Evolutionary conservation across 2,329 filamentous ascomycete genomes (phyloP).

Genomic region (Cordyceps militaris): DNA sequence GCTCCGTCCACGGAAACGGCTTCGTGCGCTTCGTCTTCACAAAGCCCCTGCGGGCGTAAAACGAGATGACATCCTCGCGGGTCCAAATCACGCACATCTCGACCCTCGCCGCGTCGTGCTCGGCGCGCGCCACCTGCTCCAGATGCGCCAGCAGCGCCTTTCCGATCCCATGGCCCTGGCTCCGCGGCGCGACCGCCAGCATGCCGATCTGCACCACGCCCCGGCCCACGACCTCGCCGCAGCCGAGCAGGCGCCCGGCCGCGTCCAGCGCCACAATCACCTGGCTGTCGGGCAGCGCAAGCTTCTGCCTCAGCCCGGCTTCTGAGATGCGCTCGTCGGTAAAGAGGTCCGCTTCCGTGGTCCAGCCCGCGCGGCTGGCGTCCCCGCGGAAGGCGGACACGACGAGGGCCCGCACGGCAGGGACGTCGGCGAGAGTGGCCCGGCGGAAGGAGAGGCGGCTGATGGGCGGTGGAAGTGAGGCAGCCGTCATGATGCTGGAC

Average conservation of each 20-base stretch:
- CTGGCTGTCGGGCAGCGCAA: constrained; percentile 27
- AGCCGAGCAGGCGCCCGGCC: constrained; percentile 26
- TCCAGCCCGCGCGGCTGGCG: constrained; percentile 35
- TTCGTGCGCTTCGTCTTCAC: constrained; percentile 28
- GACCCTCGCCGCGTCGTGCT: constrained; percentile 27
- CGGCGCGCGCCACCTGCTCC: constrained; percentile 21
- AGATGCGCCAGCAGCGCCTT: constrained; percentile 30
- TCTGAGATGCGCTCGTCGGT: constrained; percentile 36
- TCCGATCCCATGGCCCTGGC: constrained; percentile 38
- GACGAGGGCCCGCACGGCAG: constrained; percentile 31
- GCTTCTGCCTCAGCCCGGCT: constrained; percentile 30
- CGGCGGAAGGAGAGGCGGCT: constrained; percentile 22
- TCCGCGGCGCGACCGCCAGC: constrained; percentile 37
- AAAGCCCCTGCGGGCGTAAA: constrained; percentile 40
- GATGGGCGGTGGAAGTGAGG: not conserved
- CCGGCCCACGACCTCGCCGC: constrained; percentile 33
- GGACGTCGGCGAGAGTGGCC: constrained; percentile 27
- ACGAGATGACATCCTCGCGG: constrained; percentile 36
- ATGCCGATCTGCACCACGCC: constrained; percentile 37
- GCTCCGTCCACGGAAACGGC: constrained; percentile 34
- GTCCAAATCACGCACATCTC: constrained; percentile 39
- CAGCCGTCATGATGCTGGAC: not conserved
- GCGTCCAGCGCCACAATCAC: constrained; percentile 31
- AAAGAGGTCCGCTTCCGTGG: constrained; percentile 39
- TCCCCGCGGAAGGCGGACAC: constrained; percentile 39